Base-by-base conservation (phyloP, 2,329 filamentous ascomycete genomes). In the Colletotrichum sp. region DNA sequence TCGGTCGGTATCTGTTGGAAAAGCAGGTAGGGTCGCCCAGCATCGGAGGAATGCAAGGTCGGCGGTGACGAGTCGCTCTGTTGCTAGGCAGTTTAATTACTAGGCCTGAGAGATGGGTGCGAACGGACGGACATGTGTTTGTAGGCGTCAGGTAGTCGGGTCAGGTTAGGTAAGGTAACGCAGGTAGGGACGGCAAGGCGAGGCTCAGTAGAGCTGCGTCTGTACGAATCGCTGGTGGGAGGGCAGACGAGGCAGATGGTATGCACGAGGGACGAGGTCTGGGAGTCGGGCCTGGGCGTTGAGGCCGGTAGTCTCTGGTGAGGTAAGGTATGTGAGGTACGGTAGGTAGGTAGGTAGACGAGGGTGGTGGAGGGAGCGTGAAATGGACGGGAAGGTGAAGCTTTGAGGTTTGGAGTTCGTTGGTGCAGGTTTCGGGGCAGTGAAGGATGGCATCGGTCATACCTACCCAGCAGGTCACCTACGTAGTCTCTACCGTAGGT, bases 81-180 rank as follows among this genome's bases (percentile, higher is more conserved):
- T 73, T 59, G 74, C 44, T 60, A 18, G 71, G 30, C 59, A 21
- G 70, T 76, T 76, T 76, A 72, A 76, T 74, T 76, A 74, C 64
- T 59, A 60, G 44, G 64, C 66, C 64, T 59, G 59, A 32, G 30
- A 32, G 66, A 64, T 24, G 55, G 28, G 65, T 52, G 57, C 64
- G 71, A 26, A 73, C 64, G 71, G 71, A 71, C 72, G 68, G 49
- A 49, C 52, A 62, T 49, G 36, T 18, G 34, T 49, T 21, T 26
- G 57, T n/a, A 15, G 28, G 44, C 44, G 44, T 52, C 44, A 52
- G 44, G 44, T 52, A 52, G n/a, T 52, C 44, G n/a, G 44, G 44
- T 13, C 44, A 21, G 44, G 62, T 52, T 75, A 52, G 57, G 36
- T 36, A 63, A 64, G 57, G 73, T 72, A 68, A 28, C 32, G 26